Percentiles rank a stretch among this genome's conserved stretches.
These are phyloP conservation scores for Suhomyces kilbournensis DNA, from an alignment of 805 yeast species.

Conservation along the genomic window DNA sequence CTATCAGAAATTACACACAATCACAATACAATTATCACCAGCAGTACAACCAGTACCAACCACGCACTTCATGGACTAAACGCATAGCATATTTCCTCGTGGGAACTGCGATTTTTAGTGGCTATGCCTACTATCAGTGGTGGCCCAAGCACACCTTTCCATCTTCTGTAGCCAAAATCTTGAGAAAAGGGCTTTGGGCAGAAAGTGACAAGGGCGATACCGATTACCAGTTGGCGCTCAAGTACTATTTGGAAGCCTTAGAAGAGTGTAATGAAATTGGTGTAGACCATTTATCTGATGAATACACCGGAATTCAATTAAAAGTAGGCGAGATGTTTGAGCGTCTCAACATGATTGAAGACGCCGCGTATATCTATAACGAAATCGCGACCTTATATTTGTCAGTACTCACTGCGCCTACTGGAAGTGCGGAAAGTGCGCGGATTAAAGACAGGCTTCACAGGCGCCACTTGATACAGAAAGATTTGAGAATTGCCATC, in stretches of 20 bases:
- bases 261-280: conserved; percentile 55
- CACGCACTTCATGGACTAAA: conserved; percentile 3
- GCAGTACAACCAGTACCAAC: conserved; percentile 8
- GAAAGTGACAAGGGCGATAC: conserved; percentile 66
- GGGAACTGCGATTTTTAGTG: conserved; percentile 12
- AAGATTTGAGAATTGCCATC: conserved; percentile 66
- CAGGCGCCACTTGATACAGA: conserved; percentile 61
- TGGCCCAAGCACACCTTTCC: conserved; percentile 75
- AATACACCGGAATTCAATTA: conserved; percentile 86
- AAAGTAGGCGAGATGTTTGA: conserved; percentile 88
- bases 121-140: conserved; percentile 39
- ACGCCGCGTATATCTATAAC: conserved; percentile 65
- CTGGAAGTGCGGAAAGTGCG: conserved; percentile 17
- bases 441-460: conserved; percentile 21
- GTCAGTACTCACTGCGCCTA: conserved; percentile 43
- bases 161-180: conserved; percentile 60
- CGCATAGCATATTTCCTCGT: conserved; percentile 12
- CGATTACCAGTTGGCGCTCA: conserved; percentile 66
- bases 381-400: conserved; percentile 62
- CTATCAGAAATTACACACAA: background rate
- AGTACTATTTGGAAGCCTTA: conserved; percentile 71
- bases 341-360: conserved; percentile 54
- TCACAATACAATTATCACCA: conserved; percentile 15
- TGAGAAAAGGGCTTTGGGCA: conserved; percentile 79
- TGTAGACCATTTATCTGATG: conserved; percentile 62